These are phyloP conservation scores for Entrophospora sp. DNA, from an alignment of 192 early-diverging fungal genomes.

Conservation along the genomic window DNA sequence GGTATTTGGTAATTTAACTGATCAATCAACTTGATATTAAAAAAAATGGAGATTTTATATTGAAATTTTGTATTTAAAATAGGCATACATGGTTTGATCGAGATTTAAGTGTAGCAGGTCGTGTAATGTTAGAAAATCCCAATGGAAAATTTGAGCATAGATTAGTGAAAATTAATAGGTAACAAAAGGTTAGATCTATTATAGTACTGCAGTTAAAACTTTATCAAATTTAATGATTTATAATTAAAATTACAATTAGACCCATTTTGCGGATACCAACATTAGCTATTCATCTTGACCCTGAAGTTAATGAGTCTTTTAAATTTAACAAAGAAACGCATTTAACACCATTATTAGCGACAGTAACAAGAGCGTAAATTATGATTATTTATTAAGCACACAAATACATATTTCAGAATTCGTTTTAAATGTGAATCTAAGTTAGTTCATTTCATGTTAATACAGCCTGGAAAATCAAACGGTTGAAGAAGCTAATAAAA, in stretches of 20 bases:
- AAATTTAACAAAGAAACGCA: constrained; percentile 94
- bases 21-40: too few relatives aligned
- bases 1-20: too few relatives aligned
- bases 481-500: constrained; percentile 26
- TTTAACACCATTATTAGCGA: constrained; percentile 78
- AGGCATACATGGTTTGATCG: constrained; percentile 99
- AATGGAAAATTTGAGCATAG: constrained; percentile 64
- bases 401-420: too few relatives aligned
- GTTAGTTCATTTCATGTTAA: too few relatives aligned
- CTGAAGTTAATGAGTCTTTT: constrained; percentile 66
- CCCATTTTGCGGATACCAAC: constrained; percentile 93
- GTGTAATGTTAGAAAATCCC: constrained; percentile 73
- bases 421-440: too few relatives aligned
- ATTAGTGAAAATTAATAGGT: constrained; percentile 77
- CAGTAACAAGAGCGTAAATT: constrained; percentile 49
- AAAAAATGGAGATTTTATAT: too few relatives aligned
- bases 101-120: constrained; percentile 89
- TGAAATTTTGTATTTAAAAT: too few relatives aligned
- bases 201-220: too few relatives aligned
- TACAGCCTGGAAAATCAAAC: constrained; percentile 27
- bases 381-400: too few relatives aligned
- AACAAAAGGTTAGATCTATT: too few relatives aligned
- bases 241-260: too few relatives aligned
- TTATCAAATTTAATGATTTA: too few relatives aligned
- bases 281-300: constrained; percentile 95